Percentiles rank a stretch among this genome's conserved stretches.
phyloP scores from a whole-genome alignment of 1,139 yeast genomes.

The Blastobotrys elegans region DNA sequence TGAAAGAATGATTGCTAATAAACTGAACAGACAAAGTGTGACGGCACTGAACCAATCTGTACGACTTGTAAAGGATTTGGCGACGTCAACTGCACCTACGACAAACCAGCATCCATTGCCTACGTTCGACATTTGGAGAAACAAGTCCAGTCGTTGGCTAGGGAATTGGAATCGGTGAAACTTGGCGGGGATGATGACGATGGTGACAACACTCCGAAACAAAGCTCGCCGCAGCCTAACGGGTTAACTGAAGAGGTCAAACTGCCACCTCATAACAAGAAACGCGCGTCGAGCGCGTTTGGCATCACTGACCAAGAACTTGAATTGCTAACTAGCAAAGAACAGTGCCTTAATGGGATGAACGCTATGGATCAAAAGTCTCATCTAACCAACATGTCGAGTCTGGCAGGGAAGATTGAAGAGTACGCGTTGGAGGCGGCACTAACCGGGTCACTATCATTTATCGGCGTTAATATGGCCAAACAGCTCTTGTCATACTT shows the following conservation, averaged over 20 bases:
- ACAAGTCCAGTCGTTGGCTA: constrained; percentile 12
- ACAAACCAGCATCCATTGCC: constrained; percentile 14
- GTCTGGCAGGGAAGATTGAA: constrained; percentile 6
- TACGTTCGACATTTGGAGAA: constrained; percentile 14
- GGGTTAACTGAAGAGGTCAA: not conserved
- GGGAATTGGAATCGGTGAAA: constrained; percentile 3
- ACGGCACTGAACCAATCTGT: constrained; percentile 14
- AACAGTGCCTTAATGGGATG: not conserved
- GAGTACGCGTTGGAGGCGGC: constrained; percentile 11
- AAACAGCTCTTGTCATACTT: constrained; percentile 9
- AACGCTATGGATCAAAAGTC: not conserved
- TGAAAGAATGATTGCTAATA: too few species aligned
- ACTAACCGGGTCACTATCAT: constrained; percentile 3
- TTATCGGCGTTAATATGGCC: constrained; percentile 5
- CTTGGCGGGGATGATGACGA: not conserved
- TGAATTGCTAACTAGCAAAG: not conserved
- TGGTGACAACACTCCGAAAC: not conserved
- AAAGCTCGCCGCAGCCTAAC: not conserved
- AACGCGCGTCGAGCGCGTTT: not conserved
- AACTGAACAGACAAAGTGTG: constrained; percentile 10
- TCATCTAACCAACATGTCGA: constrained; percentile 5
- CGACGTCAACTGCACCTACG: constrained; percentile 13
- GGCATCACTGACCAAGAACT: constrained; percentile 7
- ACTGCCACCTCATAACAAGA: not conserved
- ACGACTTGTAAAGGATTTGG: constrained; percentile 14